Evolutionary conservation across 2,329 filamentous ascomycete species (phyloP).

Genomic region (Pseudogymnoascus destructans): DNA sequence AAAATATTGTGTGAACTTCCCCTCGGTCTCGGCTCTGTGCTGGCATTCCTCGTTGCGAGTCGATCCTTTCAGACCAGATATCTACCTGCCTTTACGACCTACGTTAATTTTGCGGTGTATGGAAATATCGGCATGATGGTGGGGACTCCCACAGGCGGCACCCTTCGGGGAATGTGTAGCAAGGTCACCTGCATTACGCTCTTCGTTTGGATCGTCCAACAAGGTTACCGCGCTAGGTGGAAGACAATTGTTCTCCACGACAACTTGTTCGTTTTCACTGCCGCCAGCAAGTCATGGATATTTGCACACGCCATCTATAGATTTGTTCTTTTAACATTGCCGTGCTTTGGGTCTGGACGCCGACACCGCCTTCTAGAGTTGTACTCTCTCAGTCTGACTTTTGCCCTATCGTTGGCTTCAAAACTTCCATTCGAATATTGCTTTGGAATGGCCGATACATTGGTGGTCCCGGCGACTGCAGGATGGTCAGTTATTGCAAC

Average conservation of each 20-base stretch:
- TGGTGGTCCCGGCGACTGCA: slow-evolving; percentile 14
- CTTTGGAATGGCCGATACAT: slow-evolving; percentile 16
- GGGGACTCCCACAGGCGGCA: slow-evolving; percentile 16
- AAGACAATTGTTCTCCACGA: slow-evolving; percentile 18
- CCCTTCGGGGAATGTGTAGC: slow-evolving; percentile 19
- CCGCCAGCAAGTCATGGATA: slow-evolving; percentile 21
- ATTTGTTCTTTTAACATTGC: slow-evolving; percentile 20
- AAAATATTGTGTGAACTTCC: slow-evolving; percentile 14
- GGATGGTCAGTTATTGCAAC: slow-evolving; percentile 15
- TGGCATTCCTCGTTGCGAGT: slow-evolving; percentile 14
- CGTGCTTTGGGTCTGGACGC: slow-evolving; percentile 20
- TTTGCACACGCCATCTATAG: slow-evolving; percentile 21
- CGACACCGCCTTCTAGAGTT: slow-evolving; percentile 20
- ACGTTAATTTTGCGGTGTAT: slow-evolving; percentile 20
- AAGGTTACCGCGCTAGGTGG: slow-evolving; percentile 16
- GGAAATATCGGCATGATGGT: slow-evolving; percentile 20
- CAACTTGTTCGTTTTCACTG: slow-evolving; percentile 19
- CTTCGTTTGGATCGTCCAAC: slow-evolving; percentile 15
- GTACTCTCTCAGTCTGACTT: slow-evolving; percentile 16
- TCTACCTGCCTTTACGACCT: slow-evolving; percentile 18
- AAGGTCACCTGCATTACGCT: slow-evolving; percentile 14
- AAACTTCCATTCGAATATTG: slow-evolving; percentile 15
- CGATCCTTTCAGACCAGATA: slow-evolving; percentile 17
- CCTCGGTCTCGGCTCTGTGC: slow-evolving; percentile 15
- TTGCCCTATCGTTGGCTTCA: slow-evolving; percentile 11